These are phyloP conservation scores for Combretum micranthum DNA, from an alignment of 345 rosid genomes.

Conservation along the genomic window DNA sequence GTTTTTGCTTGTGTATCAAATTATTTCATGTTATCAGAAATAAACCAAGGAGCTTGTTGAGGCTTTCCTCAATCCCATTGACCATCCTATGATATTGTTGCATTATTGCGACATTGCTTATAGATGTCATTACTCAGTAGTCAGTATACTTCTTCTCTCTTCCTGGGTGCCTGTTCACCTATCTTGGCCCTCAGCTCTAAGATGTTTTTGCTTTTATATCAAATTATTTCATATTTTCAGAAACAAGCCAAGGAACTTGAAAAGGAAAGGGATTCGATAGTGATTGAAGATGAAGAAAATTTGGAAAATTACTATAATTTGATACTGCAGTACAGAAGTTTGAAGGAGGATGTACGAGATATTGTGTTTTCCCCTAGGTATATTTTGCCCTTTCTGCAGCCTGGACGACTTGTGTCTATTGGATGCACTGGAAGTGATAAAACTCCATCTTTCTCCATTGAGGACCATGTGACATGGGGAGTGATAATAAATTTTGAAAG, in stretches of 20 bases:
- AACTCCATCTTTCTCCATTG: constrained; percentile 52
- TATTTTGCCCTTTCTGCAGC: constrained; percentile 77
- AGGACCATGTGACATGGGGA: constrained; percentile 81
- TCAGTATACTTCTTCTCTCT: too few relatives aligned
- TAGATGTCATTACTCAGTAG: too few relatives aligned
- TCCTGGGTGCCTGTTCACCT: too few relatives aligned
- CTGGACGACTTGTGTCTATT: constrained; percentile 69
- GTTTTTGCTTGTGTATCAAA: neutral
- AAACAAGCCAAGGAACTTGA: constrained; percentile 67
- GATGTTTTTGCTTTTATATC: neutral
- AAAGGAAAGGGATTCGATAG: constrained; percentile 83
- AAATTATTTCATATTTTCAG: constrained; percentile 33
- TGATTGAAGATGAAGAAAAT: constrained; percentile 91
- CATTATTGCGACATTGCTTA: too few relatives aligned
- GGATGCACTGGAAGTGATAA: constrained; percentile 47
- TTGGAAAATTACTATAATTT: constrained; percentile 71
- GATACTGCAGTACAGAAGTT: constrained; percentile 58
- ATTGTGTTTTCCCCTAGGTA: constrained; percentile 75
- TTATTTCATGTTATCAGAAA: constrained; percentile 41
- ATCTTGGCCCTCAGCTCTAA: neutral
- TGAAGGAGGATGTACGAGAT: constrained; percentile 72
- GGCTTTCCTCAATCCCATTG: too few relatives aligned
- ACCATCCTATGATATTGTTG: too few relatives aligned
- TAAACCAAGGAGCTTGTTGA: constrained; percentile 51
- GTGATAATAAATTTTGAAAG: constrained; percentile 65